A percentile compares a stretch with the other conserved stretches of the same genome.
These are phyloP conservation scores for Phytophthora megakarya DNA, from an alignment of 352 stramenopile species.

Conservation along the genomic window DNA sequence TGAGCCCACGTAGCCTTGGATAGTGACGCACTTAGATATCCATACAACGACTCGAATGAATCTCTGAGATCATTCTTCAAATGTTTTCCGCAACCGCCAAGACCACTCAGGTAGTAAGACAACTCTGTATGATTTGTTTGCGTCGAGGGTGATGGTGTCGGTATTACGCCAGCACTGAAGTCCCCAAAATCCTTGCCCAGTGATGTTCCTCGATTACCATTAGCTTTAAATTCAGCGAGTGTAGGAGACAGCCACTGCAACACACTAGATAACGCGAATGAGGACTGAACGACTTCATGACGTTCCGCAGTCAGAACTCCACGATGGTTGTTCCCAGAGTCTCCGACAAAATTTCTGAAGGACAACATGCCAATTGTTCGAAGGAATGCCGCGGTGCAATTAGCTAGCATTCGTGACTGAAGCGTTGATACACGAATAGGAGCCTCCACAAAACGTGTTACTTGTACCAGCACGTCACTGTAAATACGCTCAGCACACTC, in stretches of 20 bases:
- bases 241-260: constrained; percentile 80
- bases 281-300: constrained; percentile 70
- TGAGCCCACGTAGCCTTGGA: constrained; percentile 86
- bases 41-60: constrained; percentile 86
- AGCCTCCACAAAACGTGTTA: constrained; percentile 81
- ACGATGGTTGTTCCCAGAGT: constrained; percentile 45
- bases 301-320: constrained; percentile 45
- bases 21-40: constrained; percentile 72
- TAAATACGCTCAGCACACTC: constrained; percentile 83
- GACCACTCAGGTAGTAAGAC: constrained; percentile 71
- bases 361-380: constrained; percentile 78
- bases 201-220: constrained; percentile 27
- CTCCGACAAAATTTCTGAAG: constrained; percentile 77
- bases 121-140: constrained; percentile 40
- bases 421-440: constrained; percentile 75
- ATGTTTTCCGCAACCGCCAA: constrained; percentile 82
- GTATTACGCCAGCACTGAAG: constrained; percentile 37
- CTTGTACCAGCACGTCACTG: constrained; percentile 84
- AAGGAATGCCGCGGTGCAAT: constrained; percentile 77
- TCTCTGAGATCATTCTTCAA: constrained; percentile 79
- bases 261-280: constrained; percentile 66
- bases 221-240: constrained; percentile 38
- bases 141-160: constrained; percentile 18
- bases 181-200: constrained; percentile 54
- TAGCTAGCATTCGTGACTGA: constrained; percentile 75